A percentile compares a stretch with the other conserved stretches of the same genome.
phyloP scores from a whole-genome alignment of 2,329 filamentous ascomycete species.

The Colletotrichum gigasporum region DNA sequence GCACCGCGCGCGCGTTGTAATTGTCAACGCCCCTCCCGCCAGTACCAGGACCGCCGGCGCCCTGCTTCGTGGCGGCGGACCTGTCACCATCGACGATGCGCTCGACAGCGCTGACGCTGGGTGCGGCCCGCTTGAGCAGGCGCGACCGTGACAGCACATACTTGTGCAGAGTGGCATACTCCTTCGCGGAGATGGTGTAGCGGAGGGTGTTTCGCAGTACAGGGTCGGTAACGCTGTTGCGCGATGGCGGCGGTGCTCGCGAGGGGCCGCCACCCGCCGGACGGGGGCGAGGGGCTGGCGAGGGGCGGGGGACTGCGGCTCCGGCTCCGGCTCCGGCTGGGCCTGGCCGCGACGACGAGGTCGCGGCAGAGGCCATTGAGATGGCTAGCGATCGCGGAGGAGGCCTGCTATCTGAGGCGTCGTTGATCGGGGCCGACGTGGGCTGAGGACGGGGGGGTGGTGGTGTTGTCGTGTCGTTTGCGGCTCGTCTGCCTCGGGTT shows the following conservation, averaged over 20 bases:
- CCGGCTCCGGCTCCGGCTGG: constrained; percentile 6
- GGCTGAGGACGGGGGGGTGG: neutral
- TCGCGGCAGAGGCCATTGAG: constrained; percentile 26
- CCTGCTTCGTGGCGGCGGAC: constrained; percentile 35
- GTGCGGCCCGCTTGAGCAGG: constrained; percentile 62
- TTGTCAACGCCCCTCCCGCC: constrained; percentile 59
- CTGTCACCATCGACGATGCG: constrained; percentile 50
- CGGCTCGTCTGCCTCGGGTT: neutral
- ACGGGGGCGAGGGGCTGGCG: constrained; percentile 15
- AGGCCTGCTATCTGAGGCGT: neutral
- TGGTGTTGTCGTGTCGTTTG: neutral
- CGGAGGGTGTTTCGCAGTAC: constrained; percentile 86
- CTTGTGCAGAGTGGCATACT: constrained; percentile 86
- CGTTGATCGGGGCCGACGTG: neutral
- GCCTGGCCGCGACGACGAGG: constrained; percentile 30
- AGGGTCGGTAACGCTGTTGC: constrained; percentile 60
- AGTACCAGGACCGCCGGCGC: constrained; percentile 36
- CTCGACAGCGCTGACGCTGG: constrained; percentile 64
- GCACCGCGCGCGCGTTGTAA: constrained; percentile 75
- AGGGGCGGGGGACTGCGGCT: neutral
- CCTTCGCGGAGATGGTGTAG: constrained; percentile 84
- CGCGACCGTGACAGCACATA: constrained; percentile 81
- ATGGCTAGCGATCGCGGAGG: neutral
- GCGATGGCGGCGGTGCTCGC: constrained; percentile 12
- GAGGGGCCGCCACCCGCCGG: constrained; percentile 20